phyloP scores from a whole-genome alignment of 1,284 basidiomycete species.

The Sanghuangporus weigelae region DNA sequence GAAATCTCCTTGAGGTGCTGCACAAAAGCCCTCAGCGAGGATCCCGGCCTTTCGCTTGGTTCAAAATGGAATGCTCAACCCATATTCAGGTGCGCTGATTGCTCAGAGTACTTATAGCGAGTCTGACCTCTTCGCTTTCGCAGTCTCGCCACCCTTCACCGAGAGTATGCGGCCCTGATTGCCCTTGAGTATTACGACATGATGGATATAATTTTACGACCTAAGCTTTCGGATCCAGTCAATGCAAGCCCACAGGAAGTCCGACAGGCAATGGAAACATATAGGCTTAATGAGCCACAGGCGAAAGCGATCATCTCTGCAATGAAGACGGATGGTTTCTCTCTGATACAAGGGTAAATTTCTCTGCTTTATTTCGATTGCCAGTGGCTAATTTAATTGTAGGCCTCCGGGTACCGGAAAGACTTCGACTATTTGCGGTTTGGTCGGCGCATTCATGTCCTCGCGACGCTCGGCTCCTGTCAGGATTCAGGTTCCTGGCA shows the following conservation, averaged over 20 bases:
- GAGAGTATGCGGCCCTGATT: constrained; percentile 88
- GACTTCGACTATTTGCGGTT: constrained; percentile 94
- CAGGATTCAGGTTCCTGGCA: constrained; percentile 43
- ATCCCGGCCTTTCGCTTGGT: constrained; percentile 57
- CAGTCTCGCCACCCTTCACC: constrained; percentile 86
- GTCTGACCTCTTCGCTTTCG: neutral
- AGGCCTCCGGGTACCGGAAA: constrained; percentile 99
- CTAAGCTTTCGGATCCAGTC: constrained; percentile 49
- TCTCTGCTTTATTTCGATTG: neutral
- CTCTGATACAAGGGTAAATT: constrained; percentile 90
- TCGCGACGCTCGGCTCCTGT: constrained; percentile 47
- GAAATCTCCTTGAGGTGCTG: constrained; percentile 48
- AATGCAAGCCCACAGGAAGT: constrained; percentile 52
- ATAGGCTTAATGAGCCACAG: constrained; percentile 90
- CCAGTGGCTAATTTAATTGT: constrained; percentile 8
- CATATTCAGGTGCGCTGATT: constrained; percentile 64
- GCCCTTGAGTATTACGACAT: constrained; percentile 83
- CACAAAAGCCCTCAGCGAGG: constrained; percentile 33
- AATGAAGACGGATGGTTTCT: constrained; percentile 74
- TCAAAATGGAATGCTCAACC: constrained; percentile 76
- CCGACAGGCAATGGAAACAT: constrained; percentile 60
- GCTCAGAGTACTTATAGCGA: neutral
- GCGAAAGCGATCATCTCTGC: constrained; percentile 85
- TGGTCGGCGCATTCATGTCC: constrained; percentile 83
- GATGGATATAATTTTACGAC: constrained; percentile 63